Evolutionary conservation across 306 rosid species (phyloP).

Genomic region (Fagus sylvatica): DNA sequence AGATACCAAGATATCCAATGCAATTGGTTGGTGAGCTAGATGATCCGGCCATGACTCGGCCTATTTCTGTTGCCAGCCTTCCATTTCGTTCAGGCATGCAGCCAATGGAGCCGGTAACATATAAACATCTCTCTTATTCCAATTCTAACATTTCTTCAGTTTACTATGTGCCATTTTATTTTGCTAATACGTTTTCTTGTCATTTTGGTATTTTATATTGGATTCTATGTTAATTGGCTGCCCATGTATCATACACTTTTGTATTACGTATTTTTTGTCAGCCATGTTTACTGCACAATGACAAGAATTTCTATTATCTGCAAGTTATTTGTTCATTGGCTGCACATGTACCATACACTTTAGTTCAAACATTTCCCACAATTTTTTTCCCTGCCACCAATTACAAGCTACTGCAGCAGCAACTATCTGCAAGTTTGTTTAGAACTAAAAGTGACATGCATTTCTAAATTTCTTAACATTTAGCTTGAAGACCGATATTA

Average conservation of each 20-base stretch:
- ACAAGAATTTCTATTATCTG: neutral
- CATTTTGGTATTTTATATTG: neutral
- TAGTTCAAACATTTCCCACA: neutral
- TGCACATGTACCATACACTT: too few relatives aligned
- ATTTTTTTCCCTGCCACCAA: slow-evolving; percentile 8
- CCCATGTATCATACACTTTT: neutral
- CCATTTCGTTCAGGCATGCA: slow-evolving; percentile 12
- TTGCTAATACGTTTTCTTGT: neutral
- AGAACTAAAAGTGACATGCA: neutral
- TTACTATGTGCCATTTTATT: neutral
- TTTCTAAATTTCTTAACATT: neutral
- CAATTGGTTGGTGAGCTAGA: slow-evolving; percentile 27
- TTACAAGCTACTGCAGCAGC: slow-evolving; percentile 9
- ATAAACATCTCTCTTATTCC: neutral
- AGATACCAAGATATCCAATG: slow-evolving; percentile 22
- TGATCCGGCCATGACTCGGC: slow-evolving; percentile 22
- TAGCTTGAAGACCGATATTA: neutral
- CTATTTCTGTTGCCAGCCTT: slow-evolving; percentile 27
- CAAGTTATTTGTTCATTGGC: too few relatives aligned
- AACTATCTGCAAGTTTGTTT: slow-evolving; percentile 6
- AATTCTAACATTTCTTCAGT: slow-evolving; percentile 7
- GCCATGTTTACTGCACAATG: neutral
- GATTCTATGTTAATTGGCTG: neutral
- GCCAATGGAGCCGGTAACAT: slow-evolving; percentile 37
- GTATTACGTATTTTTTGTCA: neutral